Base-by-base conservation (phyloP, 2,329 filamentous ascomycete genomes). In the Monosporascus ibericus region DNA sequence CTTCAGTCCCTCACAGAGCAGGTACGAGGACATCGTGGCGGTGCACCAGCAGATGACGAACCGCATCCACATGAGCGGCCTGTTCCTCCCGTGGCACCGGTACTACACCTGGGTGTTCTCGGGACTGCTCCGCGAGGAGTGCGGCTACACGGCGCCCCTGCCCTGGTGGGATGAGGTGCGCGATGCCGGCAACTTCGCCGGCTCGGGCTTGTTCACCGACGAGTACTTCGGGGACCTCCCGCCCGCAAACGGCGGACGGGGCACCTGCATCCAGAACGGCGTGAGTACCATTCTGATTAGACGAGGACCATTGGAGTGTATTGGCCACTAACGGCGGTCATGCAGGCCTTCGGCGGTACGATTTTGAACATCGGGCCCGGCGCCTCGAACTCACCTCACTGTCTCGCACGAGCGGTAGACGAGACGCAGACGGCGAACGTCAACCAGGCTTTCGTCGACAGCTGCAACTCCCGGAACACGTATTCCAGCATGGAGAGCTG, bases 151-250 rank as follows among this genome's bases (percentile, higher is more conserved):
- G 14, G 62, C 64, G 9, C 63, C 69, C 2, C 64, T 72, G 58
- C 66, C 70, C 6, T 73, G 70, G 68, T 73, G 70, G 70, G 68
- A 73, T 56, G 70, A 72, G 68, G 67, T 68, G 25, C 61, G 65
- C 20, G 60, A 70, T 49, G 57, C 66, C 5, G 68, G 67, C 47
- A 58, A 64, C 51, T 70, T 70, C 49, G 58, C 60, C 25, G 46
- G 57, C 14, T 63, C 66, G 1, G 62, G 63, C 36, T 18, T 70
- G 15, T 70, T 69, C 59, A 64, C 58, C 20, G 55, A 63, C 20
- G 51, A 49, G 5, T 66, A 61, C 52, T 67, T 69, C 46, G 67
- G 68, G 22, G 46, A 60, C 6, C 60, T 64, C 4, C 62, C 66
- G 1, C 46, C 48, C 14, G 62, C 61, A 54, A 64, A 62, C 7